Base-by-base conservation (phyloP, 192 early-diverging fungal genomes). In the Endogone sp. region DNA sequence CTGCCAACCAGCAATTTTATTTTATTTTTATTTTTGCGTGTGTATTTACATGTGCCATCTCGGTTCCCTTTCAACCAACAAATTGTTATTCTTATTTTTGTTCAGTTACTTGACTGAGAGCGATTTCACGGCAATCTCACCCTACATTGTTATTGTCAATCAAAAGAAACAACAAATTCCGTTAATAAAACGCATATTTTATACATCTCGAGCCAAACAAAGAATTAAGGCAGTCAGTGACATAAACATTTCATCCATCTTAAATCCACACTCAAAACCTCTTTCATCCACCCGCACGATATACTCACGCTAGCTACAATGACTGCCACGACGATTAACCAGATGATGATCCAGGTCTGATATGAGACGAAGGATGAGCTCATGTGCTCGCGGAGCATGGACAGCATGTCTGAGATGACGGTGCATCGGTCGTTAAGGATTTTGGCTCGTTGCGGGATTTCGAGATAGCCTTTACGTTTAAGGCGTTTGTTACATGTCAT, bases 321-420 rank as follows among this genome's bases (percentile, higher is more conserved):
- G 27, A 60, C 59, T 10, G 59, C 59, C 22, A 60, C 2, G 59
- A 85, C 81, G 69, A 88, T 88, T 44, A 88, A 75, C 55, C 80
- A 87, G 29, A 88, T 88, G 71, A 88, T 85, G 26, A 88, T 86
- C 80, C 85, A 78, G 2, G 86, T 88, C 29, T 82, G 82, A 63
- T 82, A 81, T 28, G 76, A 79, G 65, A 88, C 83, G 63, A 82
- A 82, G 66, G 81, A 84, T 20, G 79, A 78, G 13, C 76, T 81
- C 29, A 88, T 64, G 63, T 88, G 84, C 29, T 88, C 85, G 32
- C 83, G 83, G n/a, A 88, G 72, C 85, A 88, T 85, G 30, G 80
- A 82, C 56, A 88, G 44, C 37, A 88, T 56, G 68, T 88, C 86
- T 13, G 84, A 84, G 57, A 88, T 86, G 2, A 88, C 85, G 9